These are phyloP conservation scores for Megacollybia marginata DNA, from an alignment of 768 basidiomycete genomes.

Conservation along the genomic window DNA sequence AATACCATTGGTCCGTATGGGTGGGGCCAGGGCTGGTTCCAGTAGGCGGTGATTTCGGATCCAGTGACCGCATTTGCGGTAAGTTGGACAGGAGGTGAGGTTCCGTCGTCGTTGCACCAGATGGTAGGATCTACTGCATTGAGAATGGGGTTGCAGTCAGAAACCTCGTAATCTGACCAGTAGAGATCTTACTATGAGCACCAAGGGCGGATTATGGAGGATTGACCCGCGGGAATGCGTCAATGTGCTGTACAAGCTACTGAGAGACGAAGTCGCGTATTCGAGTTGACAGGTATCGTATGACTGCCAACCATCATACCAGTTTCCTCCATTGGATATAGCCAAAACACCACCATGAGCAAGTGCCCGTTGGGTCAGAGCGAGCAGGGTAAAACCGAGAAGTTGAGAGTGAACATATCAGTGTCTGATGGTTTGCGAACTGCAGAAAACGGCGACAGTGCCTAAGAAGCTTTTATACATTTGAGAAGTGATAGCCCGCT, in stretches of 20 bases:
- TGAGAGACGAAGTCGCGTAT: no score
- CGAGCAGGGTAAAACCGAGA: slow-evolving; percentile 14
- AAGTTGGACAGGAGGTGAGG: slow-evolving; percentile 30
- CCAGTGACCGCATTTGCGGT: slow-evolving; percentile 36
- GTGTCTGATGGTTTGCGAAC: neutral
- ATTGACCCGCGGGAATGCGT: slow-evolving; percentile 18
- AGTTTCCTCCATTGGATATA: slow-evolving; percentile 29
- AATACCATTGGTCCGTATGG: neutral
- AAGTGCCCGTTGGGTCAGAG: slow-evolving; percentile 20
- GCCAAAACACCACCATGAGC: slow-evolving; percentile 39
- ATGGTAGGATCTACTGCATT: slow-evolving; percentile 28
- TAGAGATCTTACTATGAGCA: slow-evolving; percentile 27
- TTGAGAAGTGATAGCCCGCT: no score
- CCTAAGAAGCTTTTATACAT: no score
- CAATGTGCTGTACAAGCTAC: no score
- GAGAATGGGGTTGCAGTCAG: slow-evolving; percentile 29
- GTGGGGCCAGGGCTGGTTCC: slow-evolving; percentile 32
- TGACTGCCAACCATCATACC: slow-evolving; percentile 34
- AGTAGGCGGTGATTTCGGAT: slow-evolving; percentile 33
- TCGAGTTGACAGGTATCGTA: slow-evolving; percentile 36
- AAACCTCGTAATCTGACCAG: no score
- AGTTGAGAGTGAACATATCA: slow-evolving; percentile 2
- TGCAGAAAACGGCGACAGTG: no score
- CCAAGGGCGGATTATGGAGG: slow-evolving; percentile 37
- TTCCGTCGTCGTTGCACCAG: slow-evolving; percentile 40